Base-by-base conservation (phyloP, 2,329 filamentous ascomycete species). In the Fusarium napiforme region DNA sequence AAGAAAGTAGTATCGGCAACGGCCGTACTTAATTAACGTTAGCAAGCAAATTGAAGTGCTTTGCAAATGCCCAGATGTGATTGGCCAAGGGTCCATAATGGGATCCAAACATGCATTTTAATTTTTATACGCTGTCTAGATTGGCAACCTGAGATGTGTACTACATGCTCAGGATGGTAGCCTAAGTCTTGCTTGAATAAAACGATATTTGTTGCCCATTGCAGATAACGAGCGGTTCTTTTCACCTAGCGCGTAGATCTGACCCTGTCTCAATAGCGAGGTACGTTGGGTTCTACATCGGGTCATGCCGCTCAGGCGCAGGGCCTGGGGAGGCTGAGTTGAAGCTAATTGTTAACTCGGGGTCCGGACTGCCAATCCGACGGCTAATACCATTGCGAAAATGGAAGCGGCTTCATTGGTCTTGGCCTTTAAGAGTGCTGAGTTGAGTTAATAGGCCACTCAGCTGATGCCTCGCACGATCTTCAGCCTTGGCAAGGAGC, bases 181-280 rank as follows among this genome's bases (percentile, higher is more conserved):
- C 15, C 26, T 10, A 10, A 2, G 23, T 28, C 23, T 28, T 28
- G 5, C 23, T 28, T 28, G 0, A 14, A 46, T 21, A 9, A 7
- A 15, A 10, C 5, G 15, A 7, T 4, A 0, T 5, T 46, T 21
- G 5, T 9, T 28, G 8, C 10, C 12, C 4, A 28, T 26, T 15
- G 0, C 8, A 28, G 18, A 21, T 21, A 14, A 18, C 4, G 1
- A 14, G 7, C 14, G 11, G 11, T 19, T 11, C 23, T 26, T 19
- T 19, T 28, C 8, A 14, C 18, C 11, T 14, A 2, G 8, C 14
- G 11, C 23, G 5, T 28, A 15, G 23, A 21, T 46, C 43, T 10
- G 4, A 7, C 11, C 10, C 18, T 21, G 8, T 15, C 26, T 46
- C 43, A 21, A 21, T 46, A 4, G 23, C 18, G 26, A 46, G 18